These are phyloP conservation scores for Lachnellula subtilissima DNA, from an alignment of 2,329 filamentous ascomycete genomes.

Conservation along the genomic window DNA sequence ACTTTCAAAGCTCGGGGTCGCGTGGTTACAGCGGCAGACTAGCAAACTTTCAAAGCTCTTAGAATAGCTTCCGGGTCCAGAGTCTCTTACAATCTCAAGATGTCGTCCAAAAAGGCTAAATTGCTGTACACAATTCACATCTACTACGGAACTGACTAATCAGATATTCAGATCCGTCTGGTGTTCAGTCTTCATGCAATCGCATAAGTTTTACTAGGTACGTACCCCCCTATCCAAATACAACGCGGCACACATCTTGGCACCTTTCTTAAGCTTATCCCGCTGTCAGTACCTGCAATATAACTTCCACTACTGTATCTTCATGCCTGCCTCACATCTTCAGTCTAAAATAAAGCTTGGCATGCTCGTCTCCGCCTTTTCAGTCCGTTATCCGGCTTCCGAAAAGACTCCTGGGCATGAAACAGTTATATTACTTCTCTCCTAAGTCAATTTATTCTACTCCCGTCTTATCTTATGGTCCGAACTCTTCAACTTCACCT, in stretches of 20 bases:
- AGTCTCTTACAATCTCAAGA: no score
- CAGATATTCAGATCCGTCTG: no score
- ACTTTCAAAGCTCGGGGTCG: background rate
- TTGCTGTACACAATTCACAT: no score
- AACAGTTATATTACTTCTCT: background rate
- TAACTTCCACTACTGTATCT: slow-evolving; percentile 5
- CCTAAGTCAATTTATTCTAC: background rate
- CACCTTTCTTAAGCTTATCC: slow-evolving; percentile 13
- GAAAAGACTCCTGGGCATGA: background rate
- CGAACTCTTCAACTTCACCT: background rate
- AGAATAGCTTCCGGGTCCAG: no score
- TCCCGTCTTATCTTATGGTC: background rate
- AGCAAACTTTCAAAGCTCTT: no score
- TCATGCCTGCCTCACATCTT: slow-evolving; percentile 13
- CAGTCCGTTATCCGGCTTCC: background rate
- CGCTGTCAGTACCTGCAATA: slow-evolving; percentile 12
- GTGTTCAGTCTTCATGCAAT: background rate
- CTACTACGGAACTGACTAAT: no score
- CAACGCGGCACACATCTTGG: background rate
- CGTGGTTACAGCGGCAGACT: no score
- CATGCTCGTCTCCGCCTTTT: background rate
- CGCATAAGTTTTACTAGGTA: background rate
- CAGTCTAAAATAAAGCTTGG: slow-evolving; percentile 10
- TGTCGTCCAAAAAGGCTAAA: no score
- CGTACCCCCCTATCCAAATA: background rate